These are phyloP conservation scores for Candida namnaoensis DNA, from an alignment of 805 yeast species.

Conservation along the genomic window DNA sequence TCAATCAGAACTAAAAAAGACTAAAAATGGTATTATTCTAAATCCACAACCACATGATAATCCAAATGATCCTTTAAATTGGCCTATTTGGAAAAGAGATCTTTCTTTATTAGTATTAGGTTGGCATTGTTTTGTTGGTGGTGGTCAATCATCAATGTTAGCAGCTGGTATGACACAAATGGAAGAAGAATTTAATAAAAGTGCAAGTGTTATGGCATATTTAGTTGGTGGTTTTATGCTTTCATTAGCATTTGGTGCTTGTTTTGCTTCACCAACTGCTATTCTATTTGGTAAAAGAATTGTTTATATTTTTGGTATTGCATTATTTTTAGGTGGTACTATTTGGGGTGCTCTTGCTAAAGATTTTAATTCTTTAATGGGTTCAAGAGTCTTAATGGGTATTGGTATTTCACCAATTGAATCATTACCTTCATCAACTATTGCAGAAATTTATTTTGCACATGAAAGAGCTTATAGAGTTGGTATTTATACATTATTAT, in stretches of 20 bases:
- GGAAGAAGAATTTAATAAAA: slow-evolving; percentile 31
- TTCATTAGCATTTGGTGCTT: slow-evolving; percentile 49
- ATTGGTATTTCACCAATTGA: slow-evolving; percentile 55
- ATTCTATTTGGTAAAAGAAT: slow-evolving; percentile 48
- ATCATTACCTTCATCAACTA: slow-evolving; percentile 49
- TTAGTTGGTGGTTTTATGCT: slow-evolving; percentile 54
- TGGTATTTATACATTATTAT: slow-evolving; percentile 46
- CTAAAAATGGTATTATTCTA: slow-evolving; percentile 39
- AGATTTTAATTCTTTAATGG: slow-evolving; percentile 41
- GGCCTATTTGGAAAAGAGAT: slow-evolving; percentile 56
- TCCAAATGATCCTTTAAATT: slow-evolving; percentile 58
- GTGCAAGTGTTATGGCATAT: slow-evolving; percentile 35
- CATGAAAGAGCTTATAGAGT: slow-evolving; percentile 55
- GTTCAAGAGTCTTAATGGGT: slow-evolving; percentile 50
- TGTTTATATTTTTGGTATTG: slow-evolving; percentile 40
- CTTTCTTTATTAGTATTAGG: slow-evolving; percentile 44
- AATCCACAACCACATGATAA: slow-evolving; percentile 56
- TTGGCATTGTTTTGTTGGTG: slow-evolving; percentile 48
- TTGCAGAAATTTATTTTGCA: slow-evolving; percentile 52
- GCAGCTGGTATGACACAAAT: slow-evolving; percentile 45
- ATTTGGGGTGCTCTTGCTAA: slow-evolving; percentile 46
- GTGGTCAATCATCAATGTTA: slow-evolving; percentile 53
- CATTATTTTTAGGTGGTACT: slow-evolving; percentile 40
- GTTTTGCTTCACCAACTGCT: slow-evolving; percentile 50
- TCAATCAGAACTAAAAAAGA: slow-evolving; percentile 27